A percentile compares a stretch with the other conserved stretches of the same genome.
These are phyloP conservation scores for Novymonas esmeraldas DNA, from an alignment of 208 protist species.

Conservation along the genomic window DNA sequence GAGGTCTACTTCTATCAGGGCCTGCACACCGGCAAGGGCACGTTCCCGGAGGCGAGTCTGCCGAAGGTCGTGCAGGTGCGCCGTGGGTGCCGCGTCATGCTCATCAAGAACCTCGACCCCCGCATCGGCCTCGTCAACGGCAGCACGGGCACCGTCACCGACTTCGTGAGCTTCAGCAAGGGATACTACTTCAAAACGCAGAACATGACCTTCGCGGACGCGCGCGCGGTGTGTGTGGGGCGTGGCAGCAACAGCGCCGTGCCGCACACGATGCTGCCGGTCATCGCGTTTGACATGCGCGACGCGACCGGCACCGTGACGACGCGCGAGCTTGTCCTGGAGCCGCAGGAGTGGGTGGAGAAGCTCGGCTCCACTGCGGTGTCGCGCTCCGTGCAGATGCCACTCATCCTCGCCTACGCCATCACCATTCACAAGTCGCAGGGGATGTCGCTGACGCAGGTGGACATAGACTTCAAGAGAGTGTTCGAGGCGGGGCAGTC, in stretches of 20 bases:
- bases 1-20: slow-evolving; percentile 54
- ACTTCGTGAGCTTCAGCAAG: slow-evolving; percentile 54
- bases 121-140: slow-evolving; percentile 80
- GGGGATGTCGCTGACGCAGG: slow-evolving; percentile 90
- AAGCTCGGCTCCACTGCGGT: slow-evolving; percentile 51
- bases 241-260: slow-evolving; percentile 6
- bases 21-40: slow-evolving; percentile 49
- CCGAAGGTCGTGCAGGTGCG: slow-evolving; percentile 51
- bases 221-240: slow-evolving; percentile 32
- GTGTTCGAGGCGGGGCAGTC: slow-evolving; percentile 86
- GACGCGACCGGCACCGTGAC: slow-evolving; percentile 12
- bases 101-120: slow-evolving; percentile 81
- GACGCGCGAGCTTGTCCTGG: slow-evolving; percentile 57
- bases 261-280: slow-evolving; percentile 58
- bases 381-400: slow-evolving; percentile 79
- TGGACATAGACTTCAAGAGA: slow-evolving; percentile 85
- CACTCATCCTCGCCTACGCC: slow-evolving; percentile 95
- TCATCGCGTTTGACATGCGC: slow-evolving; percentile 59
- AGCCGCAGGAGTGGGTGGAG: slow-evolving; percentile 80
- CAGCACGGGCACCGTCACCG: slow-evolving; percentile 68
- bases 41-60: slow-evolving; percentile 40
- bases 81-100: slow-evolving; percentile 87
- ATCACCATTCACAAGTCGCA: slow-evolving; percentile 97
- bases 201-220: slow-evolving; percentile 26
- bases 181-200: slow-evolving; percentile 43